Conservation (phyloP, 768 basidiomycete species). For the Kwoniella dejecticola region DNA sequence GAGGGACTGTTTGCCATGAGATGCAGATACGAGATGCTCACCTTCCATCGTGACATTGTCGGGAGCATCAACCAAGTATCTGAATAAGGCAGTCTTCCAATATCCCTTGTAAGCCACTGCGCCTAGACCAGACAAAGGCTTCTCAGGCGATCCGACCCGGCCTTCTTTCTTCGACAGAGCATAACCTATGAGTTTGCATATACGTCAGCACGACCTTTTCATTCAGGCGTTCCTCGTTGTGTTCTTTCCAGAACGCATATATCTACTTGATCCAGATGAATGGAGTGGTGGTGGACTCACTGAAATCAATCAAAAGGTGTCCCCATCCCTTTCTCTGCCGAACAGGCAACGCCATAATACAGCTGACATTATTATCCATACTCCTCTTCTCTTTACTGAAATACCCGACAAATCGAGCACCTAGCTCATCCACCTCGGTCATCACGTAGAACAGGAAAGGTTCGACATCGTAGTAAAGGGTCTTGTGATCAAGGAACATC, state of each 20-base stretch:
- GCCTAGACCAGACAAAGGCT: conserved; percentile 89
- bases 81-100: conserved; percentile 86
- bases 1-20: not conserved
- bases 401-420: conserved; percentile 94
- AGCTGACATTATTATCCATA: conserved; percentile 94
- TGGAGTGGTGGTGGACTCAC: conserved; percentile 61
- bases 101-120: conserved; percentile 93
- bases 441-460: conserved; percentile 99
- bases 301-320: conserved; percentile 95
- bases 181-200: conserved; percentile 67
- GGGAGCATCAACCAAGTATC: conserved; percentile 68
- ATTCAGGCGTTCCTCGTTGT: too few relatives aligned
- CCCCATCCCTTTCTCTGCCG: conserved; percentile 96
- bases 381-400: conserved; percentile 99
- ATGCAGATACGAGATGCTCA: conserved; percentile 56
- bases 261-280: not conserved
- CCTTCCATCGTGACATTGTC: conserved; percentile 72
- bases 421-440: conserved; percentile 83
- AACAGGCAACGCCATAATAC: conserved; percentile 98
- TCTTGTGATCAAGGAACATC: conserved; percentile 99
- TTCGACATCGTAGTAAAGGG: conserved; percentile 97
- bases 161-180: conserved; percentile 93
- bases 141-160: conserved; percentile 87
- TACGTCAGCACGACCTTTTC: too few relatives aligned
- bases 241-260: not conserved